A percentile compares a stretch with the other conserved stretches of the same genome.
Conservation (phyloP, 2,329 filamentous ascomycete genomes). For the Aspergillus novofumigatus region DNA sequence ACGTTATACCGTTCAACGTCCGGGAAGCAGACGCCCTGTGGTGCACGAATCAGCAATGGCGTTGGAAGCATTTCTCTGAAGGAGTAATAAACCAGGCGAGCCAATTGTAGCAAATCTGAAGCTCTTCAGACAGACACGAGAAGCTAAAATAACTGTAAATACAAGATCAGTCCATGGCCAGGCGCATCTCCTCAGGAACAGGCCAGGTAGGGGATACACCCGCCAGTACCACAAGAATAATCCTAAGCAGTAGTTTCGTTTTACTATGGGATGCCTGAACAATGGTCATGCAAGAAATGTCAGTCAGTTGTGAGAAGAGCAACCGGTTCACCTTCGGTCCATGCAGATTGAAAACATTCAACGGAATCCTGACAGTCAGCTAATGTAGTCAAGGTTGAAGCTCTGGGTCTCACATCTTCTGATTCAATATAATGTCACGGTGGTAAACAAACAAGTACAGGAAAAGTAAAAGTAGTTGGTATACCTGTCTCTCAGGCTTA, state of each 20-base stretch:
- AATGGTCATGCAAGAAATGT: background rate
- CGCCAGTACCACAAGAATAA: background rate
- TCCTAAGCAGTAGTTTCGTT: background rate
- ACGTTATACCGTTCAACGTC: no score
- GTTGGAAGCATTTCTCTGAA: no score
- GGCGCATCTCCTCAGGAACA: background rate
- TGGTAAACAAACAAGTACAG: background rate
- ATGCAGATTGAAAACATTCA: no score
- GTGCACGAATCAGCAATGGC: no score
- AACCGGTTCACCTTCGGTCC: no score
- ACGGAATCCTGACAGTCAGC: background rate
- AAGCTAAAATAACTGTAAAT: no score
- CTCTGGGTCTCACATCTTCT: background rate
- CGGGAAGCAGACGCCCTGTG: no score
- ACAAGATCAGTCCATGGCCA: no score
- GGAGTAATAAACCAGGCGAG: no score
- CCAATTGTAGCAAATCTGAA: no score
- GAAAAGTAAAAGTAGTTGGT: background rate
- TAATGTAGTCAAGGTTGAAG: background rate
- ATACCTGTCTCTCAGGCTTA: background rate
- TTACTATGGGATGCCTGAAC: background rate
- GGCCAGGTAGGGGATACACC: background rate
- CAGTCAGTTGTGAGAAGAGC: no score
- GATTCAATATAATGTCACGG: background rate
- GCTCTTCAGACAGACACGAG: no score